A percentile compares a stretch with the other conserved stretches of the same genome.
phyloP scores from a whole-genome alignment of 257 asterid species.

The Eucommia ulmoides region DNA sequence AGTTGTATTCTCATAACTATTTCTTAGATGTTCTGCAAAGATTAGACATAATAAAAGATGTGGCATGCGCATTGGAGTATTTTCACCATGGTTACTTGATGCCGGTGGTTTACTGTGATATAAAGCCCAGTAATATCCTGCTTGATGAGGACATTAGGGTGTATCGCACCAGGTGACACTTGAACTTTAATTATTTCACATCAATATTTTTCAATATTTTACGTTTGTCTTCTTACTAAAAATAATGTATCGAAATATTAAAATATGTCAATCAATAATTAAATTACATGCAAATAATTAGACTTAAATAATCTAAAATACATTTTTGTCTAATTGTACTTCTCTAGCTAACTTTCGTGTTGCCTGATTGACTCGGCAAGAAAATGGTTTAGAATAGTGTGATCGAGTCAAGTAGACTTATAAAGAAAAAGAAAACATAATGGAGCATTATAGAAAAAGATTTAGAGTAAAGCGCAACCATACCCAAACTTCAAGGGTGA shows the following conservation, averaged over 20 bases:
- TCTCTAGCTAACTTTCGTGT: background rate
- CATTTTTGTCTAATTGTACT: background rate
- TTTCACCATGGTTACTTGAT: background rate
- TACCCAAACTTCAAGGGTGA: no score
- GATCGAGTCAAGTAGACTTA: no score
- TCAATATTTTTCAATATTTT: background rate
- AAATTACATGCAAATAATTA: no score
- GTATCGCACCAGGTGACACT: background rate
- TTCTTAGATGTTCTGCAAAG: background rate
- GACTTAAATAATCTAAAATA: no score
- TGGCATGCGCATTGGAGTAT: conserved; percentile 3
- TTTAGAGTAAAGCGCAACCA: no score
- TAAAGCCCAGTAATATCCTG: background rate
- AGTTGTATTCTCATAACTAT: background rate
- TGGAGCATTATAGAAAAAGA: no score
- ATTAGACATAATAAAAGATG: background rate
- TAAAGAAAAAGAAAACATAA: no score
- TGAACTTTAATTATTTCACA: background rate
- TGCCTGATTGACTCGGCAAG: background rate
- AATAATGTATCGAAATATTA: background rate
- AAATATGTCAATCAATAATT: no score
- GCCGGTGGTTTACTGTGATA: background rate
- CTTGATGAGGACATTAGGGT: conserved; percentile 1
- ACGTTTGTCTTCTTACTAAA: background rate
- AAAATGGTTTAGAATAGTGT: no score